Evolutionary conservation across 2,329 filamentous ascomycete genomes (phyloP).

Genomic region (Calycina marina): DNA sequence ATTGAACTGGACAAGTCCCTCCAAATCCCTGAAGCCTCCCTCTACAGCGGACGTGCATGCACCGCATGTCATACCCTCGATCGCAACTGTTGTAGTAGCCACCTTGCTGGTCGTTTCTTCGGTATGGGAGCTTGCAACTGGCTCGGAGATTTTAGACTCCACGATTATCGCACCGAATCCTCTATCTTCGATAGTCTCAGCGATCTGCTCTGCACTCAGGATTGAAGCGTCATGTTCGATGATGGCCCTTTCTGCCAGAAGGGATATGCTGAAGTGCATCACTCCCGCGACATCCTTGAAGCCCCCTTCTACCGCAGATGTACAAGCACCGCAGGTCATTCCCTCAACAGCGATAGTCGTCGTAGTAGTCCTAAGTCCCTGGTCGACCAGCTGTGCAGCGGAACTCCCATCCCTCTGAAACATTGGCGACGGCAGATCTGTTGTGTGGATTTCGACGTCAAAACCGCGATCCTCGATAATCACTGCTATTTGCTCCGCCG

Average conservation of each 20-base stretch:
- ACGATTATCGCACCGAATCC: slow-evolving; percentile 72
- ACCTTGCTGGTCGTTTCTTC: slow-evolving; percentile 26
- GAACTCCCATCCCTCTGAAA: slow-evolving; percentile 20
- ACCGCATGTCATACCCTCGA: slow-evolving; percentile 96
- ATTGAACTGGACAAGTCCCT: slow-evolving; percentile 78
- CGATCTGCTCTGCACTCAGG: slow-evolving; percentile 36
- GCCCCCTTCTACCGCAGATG: slow-evolving; percentile 68
- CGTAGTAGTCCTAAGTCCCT: slow-evolving; percentile 31
- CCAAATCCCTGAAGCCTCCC: slow-evolving; percentile 59
- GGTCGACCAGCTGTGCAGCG: slow-evolving; percentile 19
- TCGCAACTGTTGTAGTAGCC: slow-evolving; percentile 68
- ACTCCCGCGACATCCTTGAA: slow-evolving; percentile 64
- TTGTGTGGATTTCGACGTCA: slow-evolving; percentile 76
- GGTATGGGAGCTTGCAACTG: too few species aligned
- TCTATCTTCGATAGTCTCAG: slow-evolving; percentile 48
- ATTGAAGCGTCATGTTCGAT: slow-evolving; percentile 58
- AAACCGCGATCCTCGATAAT: slow-evolving; percentile 88
- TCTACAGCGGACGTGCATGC: slow-evolving; percentile 91
- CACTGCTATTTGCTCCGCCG: slow-evolving; percentile 63
- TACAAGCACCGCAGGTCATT: slow-evolving; percentile 87
- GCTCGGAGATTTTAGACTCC: slow-evolving; percentile 44
- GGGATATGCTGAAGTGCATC: slow-evolving; percentile 64
- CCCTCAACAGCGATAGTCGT: slow-evolving; percentile 70
- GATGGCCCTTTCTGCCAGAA: slow-evolving; percentile 74
- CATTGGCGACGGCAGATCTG: slow-evolving; percentile 50